Base-by-base conservation (phyloP, 768 basidiomycete species). In the Chalciporus chontae region DNA sequence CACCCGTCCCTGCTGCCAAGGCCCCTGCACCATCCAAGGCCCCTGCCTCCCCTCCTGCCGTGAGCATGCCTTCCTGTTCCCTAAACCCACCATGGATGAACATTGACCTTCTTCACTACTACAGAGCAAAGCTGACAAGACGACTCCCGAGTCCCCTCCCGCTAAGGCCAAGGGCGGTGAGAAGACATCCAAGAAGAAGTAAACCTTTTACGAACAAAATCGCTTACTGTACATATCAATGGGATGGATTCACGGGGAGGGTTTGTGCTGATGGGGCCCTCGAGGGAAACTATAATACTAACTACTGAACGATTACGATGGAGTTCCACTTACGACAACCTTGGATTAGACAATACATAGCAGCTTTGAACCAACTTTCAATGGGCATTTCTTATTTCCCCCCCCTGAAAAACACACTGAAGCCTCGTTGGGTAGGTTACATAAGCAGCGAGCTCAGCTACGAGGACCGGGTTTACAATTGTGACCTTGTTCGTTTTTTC, bases 181-280 rank as follows among this genome's bases (percentile, higher is more conserved):
- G 27, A 67, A 68, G 54, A 55, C 24, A 2, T 36, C 53, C 9
- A 67, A 69, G 65, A 67, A 67, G 60, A 66, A 66, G 55, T 66
- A 55, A 56, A 52, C 38, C 18, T 48, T 37, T 24, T 14, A 4
- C 23, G 29, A 32, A 23, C 44, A n/a, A 29, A 23, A n/a, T 32
- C 40, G 14, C 14, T 5, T 32, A 2, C 41, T 47, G 38, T 54
- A 62, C 40, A 44, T 42, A 42, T 36, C 17, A 5, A 53, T 38
- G 37, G 43, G 40, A 36, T 50, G 42, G 24, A 44, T 31, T 36
- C 13, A 17, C 14, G 37, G n/a, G 46, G 41, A 32, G 45, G 10
- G 41, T 8, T 51, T 42, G 14, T 44, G 41, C 47, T 36, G 44
- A 21, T 27, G 18, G 34, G 11, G 43, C 10, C 15, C 19, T 29